These are phyloP conservation scores for Ophiocordyceps australis DNA, from an alignment of 2,329 filamentous ascomycete species.

Conservation along the genomic window DNA sequence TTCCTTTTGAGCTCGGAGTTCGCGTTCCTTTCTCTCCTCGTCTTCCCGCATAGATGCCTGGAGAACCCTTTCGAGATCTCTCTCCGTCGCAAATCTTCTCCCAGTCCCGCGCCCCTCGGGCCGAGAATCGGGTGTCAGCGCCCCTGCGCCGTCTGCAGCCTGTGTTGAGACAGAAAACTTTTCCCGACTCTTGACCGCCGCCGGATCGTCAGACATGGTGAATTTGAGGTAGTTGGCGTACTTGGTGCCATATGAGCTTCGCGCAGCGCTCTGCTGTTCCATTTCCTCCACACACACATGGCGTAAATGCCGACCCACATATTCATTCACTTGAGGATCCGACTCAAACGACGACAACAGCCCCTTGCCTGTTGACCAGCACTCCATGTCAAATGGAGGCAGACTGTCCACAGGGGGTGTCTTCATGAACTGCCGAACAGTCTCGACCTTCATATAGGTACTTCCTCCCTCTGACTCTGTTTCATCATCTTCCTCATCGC, in stretches of 20 bases:
- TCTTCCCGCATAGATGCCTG: constrained; percentile 55
- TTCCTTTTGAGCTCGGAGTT: constrained; percentile 43
- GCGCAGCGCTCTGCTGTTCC: constrained; percentile 18
- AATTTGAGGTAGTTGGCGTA: constrained; percentile 36
- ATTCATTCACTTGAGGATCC: constrained; percentile 20
- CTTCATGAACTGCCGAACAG: constrained; percentile 28
- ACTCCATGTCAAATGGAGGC: constrained; percentile 23
- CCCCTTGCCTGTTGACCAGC: constrained; percentile 28
- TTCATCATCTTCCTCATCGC: constrained; percentile 31
- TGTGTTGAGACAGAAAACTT: constrained; percentile 26
- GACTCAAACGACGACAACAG: constrained; percentile 23
- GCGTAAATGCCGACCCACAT: constrained; percentile 25
- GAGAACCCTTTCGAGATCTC: constrained; percentile 53
- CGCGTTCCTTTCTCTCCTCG: constrained; percentile 51
- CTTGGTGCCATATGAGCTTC: constrained; percentile 23
- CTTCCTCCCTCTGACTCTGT: constrained; percentile 36
- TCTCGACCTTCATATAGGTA: constrained; percentile 28
- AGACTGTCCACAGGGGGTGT: constrained; percentile 37
- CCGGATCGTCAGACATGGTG: constrained; percentile 34
- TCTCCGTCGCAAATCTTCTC: constrained; percentile 49
- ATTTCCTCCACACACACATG: constrained; percentile 18
- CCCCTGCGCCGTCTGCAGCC: constrained; percentile 13
- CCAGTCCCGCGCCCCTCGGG: constrained; percentile 34
- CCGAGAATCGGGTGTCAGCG: constrained; percentile 31
- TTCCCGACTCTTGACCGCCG: constrained; percentile 34